A percentile compares a stretch with the other conserved stretches of the same genome.
phyloP scores from a whole-genome alignment of 129 eudicot genomes.

The Calendula officinalis region DNA sequence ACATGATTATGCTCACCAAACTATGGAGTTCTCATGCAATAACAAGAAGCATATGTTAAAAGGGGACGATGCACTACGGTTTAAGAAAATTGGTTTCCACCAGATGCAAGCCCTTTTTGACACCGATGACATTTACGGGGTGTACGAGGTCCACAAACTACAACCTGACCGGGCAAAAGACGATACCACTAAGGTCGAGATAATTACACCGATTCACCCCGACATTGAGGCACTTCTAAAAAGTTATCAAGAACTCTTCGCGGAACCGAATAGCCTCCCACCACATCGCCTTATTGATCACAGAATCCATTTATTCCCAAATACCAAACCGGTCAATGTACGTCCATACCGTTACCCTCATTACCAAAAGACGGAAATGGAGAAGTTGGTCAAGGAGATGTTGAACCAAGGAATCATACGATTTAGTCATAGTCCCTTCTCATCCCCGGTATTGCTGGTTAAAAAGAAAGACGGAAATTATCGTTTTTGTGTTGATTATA shows the following conservation, averaged over 20 bases:
- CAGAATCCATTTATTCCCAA: neutral
- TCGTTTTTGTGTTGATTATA: no score
- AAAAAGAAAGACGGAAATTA: neutral
- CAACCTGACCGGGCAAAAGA: no score
- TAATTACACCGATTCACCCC: neutral
- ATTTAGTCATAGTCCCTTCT: neutral
- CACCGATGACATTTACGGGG: neutral
- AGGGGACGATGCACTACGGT: neutral
- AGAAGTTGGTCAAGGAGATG: no score
- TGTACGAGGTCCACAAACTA: neutral
- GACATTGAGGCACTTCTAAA: neutral
- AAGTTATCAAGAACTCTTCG: neutral
- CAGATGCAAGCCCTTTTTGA: neutral
- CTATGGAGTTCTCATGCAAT: neutral
- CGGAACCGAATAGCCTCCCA: neutral
- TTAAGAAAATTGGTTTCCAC: neutral
- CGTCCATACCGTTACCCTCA: slow-evolving; percentile 17
- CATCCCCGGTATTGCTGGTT: neutral
- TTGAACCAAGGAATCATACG: neutral
- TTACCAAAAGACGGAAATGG: slow-evolving; percentile 6
- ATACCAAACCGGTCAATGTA: neutral
- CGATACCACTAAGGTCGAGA: no score
- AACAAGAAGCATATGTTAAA: no score
- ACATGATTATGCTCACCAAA: neutral
- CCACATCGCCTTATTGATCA: neutral